phyloP scores from a whole-genome alignment of 2,329 filamentous ascomycete species.

The Colletotrichum salicis region DNA sequence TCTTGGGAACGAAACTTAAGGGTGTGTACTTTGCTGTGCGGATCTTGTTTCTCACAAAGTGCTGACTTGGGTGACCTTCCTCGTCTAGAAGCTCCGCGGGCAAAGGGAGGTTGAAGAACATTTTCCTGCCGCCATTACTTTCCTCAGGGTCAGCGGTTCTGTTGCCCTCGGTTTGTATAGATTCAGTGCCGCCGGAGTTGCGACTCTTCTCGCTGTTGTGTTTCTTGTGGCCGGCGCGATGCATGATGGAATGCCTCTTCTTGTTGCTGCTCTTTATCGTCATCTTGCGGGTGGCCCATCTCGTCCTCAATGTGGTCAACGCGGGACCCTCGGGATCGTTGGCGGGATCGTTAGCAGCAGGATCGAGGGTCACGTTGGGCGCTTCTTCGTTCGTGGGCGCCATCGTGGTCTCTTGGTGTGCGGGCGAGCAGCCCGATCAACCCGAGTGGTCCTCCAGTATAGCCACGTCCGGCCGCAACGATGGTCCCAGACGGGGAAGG shows the following conservation, averaged over 20 bases:
- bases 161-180: conserved; percentile 38
- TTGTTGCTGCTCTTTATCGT: conserved; percentile 77
- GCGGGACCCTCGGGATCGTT: conserved; percentile 48
- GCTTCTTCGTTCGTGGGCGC: conserved; percentile 35
- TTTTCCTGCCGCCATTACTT: conserved; percentile 60
- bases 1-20: conserved; percentile 94
- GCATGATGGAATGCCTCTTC: conserved; percentile 86
- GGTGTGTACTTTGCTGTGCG: conserved; percentile 97
- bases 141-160: conserved; percentile 50
- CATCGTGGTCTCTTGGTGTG: conserved; percentile 41
- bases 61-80: conserved; percentile 76
- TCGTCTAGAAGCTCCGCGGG: conserved; percentile 81
- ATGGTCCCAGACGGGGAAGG: conserved; percentile 27
- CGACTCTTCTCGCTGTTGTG: conserved; percentile 76
- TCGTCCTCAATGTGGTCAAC: conserved; percentile 83
- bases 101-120: conserved; percentile 90
- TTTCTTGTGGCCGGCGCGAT: conserved; percentile 75
- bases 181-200: conserved; percentile 51
- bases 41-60: conserved; percentile 93
- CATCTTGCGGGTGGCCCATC: conserved; percentile 96
- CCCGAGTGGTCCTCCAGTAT: conserved; percentile 54
- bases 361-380: conserved; percentile 7
- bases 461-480: conserved; percentile 44
- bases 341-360: neutral
- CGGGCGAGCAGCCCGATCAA: conserved; percentile 49